Evolutionary conservation across 345 rosid species (phyloP).

Genomic region (Xanthoceras sorbifolium): DNA sequence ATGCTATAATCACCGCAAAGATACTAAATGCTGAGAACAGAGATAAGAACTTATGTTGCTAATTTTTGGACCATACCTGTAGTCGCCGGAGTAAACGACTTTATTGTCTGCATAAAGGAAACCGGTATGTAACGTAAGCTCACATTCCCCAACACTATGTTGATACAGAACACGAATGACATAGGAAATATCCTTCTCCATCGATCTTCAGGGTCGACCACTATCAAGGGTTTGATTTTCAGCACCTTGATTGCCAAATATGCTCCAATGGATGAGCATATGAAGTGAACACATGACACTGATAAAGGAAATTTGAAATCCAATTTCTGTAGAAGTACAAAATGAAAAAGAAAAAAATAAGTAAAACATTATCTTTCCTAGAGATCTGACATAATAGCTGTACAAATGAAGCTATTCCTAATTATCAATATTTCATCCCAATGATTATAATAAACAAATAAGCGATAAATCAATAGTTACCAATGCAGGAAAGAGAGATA

Average conservation of each 20-base stretch:
- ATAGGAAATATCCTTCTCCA: conserved; percentile 98
- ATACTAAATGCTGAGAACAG: neutral
- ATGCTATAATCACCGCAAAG: neutral
- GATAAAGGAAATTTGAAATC: conserved; percentile 97
- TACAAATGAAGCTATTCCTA: conserved; percentile 7
- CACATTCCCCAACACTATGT: conserved; percentile 94
- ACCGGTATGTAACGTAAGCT: conserved; percentile 97
- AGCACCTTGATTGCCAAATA: conserved; percentile 84
- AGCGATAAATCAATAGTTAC: neutral
- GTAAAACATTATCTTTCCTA: conserved; percentile 15
- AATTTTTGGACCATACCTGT: conserved; percentile 59
- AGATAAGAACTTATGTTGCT: neutral
- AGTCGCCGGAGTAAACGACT: conserved; percentile 99
- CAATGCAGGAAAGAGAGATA: neutral
- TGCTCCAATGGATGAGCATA: conserved; percentile 96
- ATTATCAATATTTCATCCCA: conserved; percentile 1
- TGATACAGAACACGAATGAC: conserved; percentile 96
- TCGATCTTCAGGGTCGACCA: conserved; percentile 88
- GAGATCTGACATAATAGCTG: neutral
- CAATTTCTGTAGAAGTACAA: conserved; percentile 58
- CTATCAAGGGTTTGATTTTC: conserved; percentile 85
- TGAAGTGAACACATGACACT: conserved; percentile 93
- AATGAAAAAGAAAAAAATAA: neutral
- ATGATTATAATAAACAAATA: neutral
- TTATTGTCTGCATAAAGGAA: conserved; percentile 99